Base-by-base conservation (phyloP, 2,329 filamentous ascomycete species). In the Colletotrichum gloeosporioides region DNA sequence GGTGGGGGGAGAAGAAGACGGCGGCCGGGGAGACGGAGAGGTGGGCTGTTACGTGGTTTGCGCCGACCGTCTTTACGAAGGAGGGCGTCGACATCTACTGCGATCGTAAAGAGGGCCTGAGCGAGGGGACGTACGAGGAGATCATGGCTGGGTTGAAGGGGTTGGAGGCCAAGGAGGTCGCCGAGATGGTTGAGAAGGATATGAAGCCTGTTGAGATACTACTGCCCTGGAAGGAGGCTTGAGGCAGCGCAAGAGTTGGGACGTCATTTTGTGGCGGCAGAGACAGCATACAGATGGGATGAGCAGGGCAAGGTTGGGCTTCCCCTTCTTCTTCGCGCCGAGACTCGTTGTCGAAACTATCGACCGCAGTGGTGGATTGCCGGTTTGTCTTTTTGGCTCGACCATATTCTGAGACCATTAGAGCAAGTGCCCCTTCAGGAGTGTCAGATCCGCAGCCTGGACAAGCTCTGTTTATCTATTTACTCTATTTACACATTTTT, bases 11-110 rank as follows among this genome's bases (percentile, higher is more conserved):
- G 81, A 82, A 83, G 27, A 80, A 82, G 39, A 79, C 84, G 27
- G 87, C 83, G 36, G 85, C 85, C 1, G 85, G 85, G 1, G 82
- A 80, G 10, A 82, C 80, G 64, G 90, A 92, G 83, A 89, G 89
- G 79, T 98, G 95, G 94, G 92, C 91, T 2, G 94, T 98, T 16
- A 98, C 95, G 6, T 96, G 93, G 89, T 98, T 98, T 84, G 93
- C 93, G 78, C 93, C 94, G 81, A 98, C 95, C 29, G 79, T 96
- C 61, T 98, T 98, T 80, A 97, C 95, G 8, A 93, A 94, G 78
- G 94, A 95, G 73, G 95, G 95, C 0, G 81, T 98, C 34, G 95
- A 98, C 84, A 84, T 98, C 12, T 97, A 96, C 83, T 92, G 91
- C 62, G 89, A 94, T 79, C 87, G 89, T 18, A 89, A 85, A 68